phyloP scores from a whole-genome alignment of 352 stramenopile species.

The Elongisporangium undulatum region DNA sequence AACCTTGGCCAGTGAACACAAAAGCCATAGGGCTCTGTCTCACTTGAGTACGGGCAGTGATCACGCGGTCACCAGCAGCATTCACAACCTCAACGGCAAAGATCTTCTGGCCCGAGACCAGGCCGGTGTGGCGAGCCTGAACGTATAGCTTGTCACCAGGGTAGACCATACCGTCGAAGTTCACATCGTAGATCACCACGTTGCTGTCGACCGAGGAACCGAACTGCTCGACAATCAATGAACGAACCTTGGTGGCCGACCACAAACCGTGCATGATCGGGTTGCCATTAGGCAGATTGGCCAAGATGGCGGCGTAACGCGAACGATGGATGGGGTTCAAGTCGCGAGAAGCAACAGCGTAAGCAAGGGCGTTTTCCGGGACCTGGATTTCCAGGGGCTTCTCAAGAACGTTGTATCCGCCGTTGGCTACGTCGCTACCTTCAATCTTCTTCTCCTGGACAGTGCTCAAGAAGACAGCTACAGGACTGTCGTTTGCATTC shows the following conservation, averaged over 20 bases:
- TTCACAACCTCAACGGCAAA: conserved; percentile 79
- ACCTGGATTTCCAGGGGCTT: conserved; percentile 65
- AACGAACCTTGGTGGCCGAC: conserved; percentile 80
- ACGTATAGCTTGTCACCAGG: conserved; percentile 75
- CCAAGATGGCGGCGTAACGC: conserved; percentile 65
- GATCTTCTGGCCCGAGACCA: conserved; percentile 59
- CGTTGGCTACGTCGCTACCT: conserved; percentile 33
- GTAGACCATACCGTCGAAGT: conserved; percentile 89
- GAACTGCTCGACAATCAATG: conserved; percentile 55
- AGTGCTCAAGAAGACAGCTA: conserved; percentile 35
- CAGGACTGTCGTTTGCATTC: conserved; percentile 41
- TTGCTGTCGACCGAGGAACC: conserved; percentile 52
- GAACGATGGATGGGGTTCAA: conserved; percentile 87
- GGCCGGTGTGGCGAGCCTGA: conserved; percentile 67
- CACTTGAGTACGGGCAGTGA: conserved; percentile 63
- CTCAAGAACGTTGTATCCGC: conserved; percentile 63
- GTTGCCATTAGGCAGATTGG: conserved; percentile 59
- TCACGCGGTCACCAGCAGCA: conserved; percentile 56
- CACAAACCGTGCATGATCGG: conserved; percentile 89
- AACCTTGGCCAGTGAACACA: conserved; percentile 86
- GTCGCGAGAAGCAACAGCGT: conserved; percentile 78
- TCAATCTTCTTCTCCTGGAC: conserved; percentile 16
- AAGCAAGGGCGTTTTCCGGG: conserved; percentile 52
- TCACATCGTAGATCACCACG: conserved; percentile 67
- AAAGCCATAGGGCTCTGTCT: conserved; percentile 73